These are phyloP conservation scores for Phaeophleospora eucalypticola DNA, from an alignment of 2,329 filamentous ascomycete genomes.

Conservation along the genomic window DNA sequence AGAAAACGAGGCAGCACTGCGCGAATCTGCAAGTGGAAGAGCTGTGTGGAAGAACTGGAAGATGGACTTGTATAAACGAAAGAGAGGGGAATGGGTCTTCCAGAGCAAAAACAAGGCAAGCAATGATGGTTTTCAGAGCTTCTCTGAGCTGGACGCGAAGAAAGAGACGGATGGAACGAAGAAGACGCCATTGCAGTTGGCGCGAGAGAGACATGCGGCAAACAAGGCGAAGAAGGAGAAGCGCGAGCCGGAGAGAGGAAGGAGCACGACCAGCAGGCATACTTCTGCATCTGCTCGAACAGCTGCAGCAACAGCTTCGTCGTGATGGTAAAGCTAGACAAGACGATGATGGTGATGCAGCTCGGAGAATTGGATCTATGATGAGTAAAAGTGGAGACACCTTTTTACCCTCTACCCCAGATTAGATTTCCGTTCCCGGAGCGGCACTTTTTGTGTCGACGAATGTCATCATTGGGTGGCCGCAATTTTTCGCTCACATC, in stretches of 20 bases:
- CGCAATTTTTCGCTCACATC: too few relatives aligned
- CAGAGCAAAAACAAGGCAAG: constrained; percentile 53
- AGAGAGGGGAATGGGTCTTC: constrained; percentile 60
- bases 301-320: constrained; percentile 7
- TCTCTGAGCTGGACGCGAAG: constrained; percentile 42
- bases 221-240: constrained; percentile 37
- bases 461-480: too few relatives aligned
- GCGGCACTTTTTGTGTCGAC: too few relatives aligned
- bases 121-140: constrained; percentile 48
- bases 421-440: too few relatives aligned
- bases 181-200: constrained; percentile 54
- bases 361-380: too few relatives aligned
- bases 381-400: too few relatives aligned
- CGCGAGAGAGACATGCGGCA: constrained; percentile 54
- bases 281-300: constrained; percentile 3
- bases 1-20: constrained; percentile 55
- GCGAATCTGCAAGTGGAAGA: constrained; percentile 62
- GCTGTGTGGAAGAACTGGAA: constrained; percentile 72
- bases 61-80: constrained; percentile 66
- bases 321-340: constrained; percentile 4
- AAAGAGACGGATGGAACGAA: constrained; percentile 23
- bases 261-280: constrained; percentile 1
- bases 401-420: too few relatives aligned
- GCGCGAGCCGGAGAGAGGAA: constrained; percentile 18
- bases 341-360: background rate